Base-by-base conservation (phyloP, 1,284 basidiomycete genomes). In the Leccinum pachyderme region DNA sequence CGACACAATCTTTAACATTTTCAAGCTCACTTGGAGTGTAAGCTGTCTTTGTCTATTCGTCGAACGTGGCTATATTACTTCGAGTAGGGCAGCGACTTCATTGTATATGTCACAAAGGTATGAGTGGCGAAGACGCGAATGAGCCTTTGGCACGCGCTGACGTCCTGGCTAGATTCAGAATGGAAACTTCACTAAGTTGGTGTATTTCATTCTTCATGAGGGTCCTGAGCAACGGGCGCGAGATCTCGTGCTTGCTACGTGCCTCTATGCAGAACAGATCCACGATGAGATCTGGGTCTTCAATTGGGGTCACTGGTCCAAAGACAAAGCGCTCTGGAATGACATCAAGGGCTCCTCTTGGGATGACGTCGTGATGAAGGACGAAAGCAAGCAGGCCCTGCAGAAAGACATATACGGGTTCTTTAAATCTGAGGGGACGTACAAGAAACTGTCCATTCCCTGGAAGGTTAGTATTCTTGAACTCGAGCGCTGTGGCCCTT, bases 281-380 rank as follows among this genome's bases (percentile, higher is more conserved):
- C 81, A 87, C 46, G 73, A 89, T 11, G 87, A 90, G 60, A 82
- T 93, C 53, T 86, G 86, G 78, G 86, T 92, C 5, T 93, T 82
- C 69, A 82, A 91, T 56, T 77, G 81, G 55, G 82, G 84, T 0
- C 80, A 64, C 39, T 93, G 90, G 91, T 55, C 63, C 18, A 89
- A 91, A 62, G 78, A 84, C 63, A 75, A 75, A 37, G 64, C 59
- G 0, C 77, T 93, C 11, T 93, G 87, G 87, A 48, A 68, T 7
- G 81, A 85, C 57, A 77, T 92, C 1, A 88, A 91, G 70, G 83
- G 83, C 63, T 86, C 87, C 1, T 75, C 84, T 67, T 88, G 87
- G 87, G 76, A 83, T 29, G 84, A 88, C 59, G 84, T 93, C 41
- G 84, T 93, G 52, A 77, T 93, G 49, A 86, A 89, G 54, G 81